Percentiles rank a stretch among this genome's conserved stretches.
Evolutionary conservation across 2,329 filamentous ascomycete species (phyloP).

Genomic region (Penicillium hesseltinei): DNA sequence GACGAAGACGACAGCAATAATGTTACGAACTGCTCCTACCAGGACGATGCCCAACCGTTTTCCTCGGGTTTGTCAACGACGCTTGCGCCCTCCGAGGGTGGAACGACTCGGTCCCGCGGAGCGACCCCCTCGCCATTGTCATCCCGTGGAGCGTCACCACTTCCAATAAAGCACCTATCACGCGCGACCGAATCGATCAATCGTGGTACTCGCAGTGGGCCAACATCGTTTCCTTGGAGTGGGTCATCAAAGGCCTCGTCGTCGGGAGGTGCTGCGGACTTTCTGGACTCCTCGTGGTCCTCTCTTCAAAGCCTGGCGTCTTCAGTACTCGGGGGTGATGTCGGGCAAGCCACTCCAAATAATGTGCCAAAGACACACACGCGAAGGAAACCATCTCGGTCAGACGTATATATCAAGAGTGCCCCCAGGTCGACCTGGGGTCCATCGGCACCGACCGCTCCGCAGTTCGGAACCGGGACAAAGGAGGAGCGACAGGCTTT

Average conservation of each 20-base stretch:
- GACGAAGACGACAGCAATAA: slow-evolving; percentile 33
- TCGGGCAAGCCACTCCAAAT: slow-evolving; percentile 26
- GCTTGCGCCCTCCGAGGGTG: slow-evolving; percentile 17
- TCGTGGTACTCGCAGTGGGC: slow-evolving; percentile 22
- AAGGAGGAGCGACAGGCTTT: slow-evolving; percentile 47
- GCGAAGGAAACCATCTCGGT: slow-evolving; percentile 39
- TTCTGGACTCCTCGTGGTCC: slow-evolving; percentile 50
- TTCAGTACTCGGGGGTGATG: slow-evolving; percentile 46
- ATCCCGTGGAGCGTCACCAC: slow-evolving; percentile 39
- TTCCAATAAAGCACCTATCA: slow-evolving; percentile 40
- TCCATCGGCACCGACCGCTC: slow-evolving; percentile 34
- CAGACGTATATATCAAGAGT: slow-evolving; percentile 31
- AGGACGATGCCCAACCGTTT: slow-evolving; percentile 26
- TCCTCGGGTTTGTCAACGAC: slow-evolving; percentile 32
- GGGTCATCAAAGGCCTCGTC: slow-evolving; percentile 24
- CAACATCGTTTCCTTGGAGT: slow-evolving; percentile 27
- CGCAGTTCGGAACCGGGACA: slow-evolving; percentile 38
- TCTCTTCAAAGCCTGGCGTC: slow-evolving; percentile 50
- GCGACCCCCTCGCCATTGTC: slow-evolving; percentile 42
- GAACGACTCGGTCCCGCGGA: slow-evolving; percentile 37
- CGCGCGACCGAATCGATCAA: slow-evolving; percentile 29
- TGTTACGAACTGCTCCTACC: slow-evolving; percentile 26
- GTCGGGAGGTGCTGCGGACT: slow-evolving; percentile 32
- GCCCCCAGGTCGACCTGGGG: slow-evolving; percentile 42
- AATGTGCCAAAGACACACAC: slow-evolving; percentile 29